phyloP scores from a whole-genome alignment of 345 rosid species.

The Toxicodendron radicans region DNA sequence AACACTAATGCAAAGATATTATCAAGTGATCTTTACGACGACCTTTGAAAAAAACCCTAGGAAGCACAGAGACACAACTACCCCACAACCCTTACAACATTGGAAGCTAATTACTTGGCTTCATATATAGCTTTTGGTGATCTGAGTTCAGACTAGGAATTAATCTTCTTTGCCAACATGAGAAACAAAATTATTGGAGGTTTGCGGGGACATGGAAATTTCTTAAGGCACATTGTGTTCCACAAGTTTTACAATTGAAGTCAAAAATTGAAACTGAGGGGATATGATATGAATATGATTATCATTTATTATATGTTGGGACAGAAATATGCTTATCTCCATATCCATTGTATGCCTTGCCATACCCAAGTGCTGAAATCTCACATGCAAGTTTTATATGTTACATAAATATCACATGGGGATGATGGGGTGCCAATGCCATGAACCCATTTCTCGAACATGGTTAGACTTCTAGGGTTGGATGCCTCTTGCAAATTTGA shows the following conservation, averaged over 20 bases:
- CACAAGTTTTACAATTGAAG: background rate
- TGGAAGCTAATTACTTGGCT: too few relatives aligned
- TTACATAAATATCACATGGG: slow-evolving; percentile 6
- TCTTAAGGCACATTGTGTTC: background rate
- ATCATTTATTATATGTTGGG: background rate
- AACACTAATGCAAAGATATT: too few relatives aligned
- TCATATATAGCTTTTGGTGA: background rate
- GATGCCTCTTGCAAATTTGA: background rate
- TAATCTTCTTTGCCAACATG: background rate
- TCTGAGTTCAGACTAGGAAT: slow-evolving; percentile 2
- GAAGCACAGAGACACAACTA: too few relatives aligned
- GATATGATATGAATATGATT: background rate
- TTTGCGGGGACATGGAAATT: background rate
- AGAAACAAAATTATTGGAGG: background rate
- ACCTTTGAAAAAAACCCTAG: too few relatives aligned
- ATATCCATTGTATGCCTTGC: slow-evolving; percentile 1
- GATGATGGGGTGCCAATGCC: slow-evolving; percentile 5
- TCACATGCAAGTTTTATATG: background rate
- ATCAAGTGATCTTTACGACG: background rate
- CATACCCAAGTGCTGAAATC: background rate
- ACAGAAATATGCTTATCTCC: background rate
- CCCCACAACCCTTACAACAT: background rate
- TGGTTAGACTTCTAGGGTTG: background rate
- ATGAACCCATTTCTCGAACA: slow-evolving; percentile 3
- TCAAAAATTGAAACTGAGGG: background rate